Conservation (phyloP, 257 asterid species). For the Salvia rosmarinus region DNA sequence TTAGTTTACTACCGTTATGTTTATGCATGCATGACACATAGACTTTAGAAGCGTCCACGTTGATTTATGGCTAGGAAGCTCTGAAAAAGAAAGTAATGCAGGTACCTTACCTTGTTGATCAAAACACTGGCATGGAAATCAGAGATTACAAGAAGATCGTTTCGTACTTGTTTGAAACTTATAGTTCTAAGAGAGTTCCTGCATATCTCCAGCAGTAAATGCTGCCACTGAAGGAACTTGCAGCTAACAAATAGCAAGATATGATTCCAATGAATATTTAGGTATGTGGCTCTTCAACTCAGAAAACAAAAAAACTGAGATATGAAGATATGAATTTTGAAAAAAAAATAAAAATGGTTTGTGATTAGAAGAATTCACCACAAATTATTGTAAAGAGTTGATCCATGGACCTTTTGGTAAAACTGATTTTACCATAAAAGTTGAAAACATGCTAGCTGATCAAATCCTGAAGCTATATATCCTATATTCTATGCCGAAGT, state of each 20-base stretch:
- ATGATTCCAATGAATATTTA: not conserved
- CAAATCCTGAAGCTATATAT: too few relatives aligned
- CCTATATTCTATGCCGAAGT: too few relatives aligned
- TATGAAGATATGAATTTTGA: too few relatives aligned
- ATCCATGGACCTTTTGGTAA: too few relatives aligned
- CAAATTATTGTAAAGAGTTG: too few relatives aligned
- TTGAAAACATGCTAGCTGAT: too few relatives aligned
- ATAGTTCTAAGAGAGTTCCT: constrained; percentile 28
- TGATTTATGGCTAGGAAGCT: not conserved
- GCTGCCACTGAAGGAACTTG: constrained; percentile 1
- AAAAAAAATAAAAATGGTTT: too few relatives aligned
- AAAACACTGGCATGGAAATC: constrained; percentile 51
- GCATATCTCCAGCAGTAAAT: constrained; percentile 20
- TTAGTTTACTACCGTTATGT: not conserved
- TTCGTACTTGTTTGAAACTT: constrained; percentile 62
- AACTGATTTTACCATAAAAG: too few relatives aligned
- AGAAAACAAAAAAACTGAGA: too few relatives aligned
- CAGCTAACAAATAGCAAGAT: not conserved
- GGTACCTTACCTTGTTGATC: constrained; percentile 83
- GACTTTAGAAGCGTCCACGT: too few relatives aligned
- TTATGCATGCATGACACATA: not conserved
- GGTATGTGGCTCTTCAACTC: not conserved
- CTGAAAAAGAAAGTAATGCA: constrained; percentile 36
- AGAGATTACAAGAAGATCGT: constrained; percentile 65
- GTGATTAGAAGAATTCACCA: too few relatives aligned